These are phyloP conservation scores for Cladosporium phlei DNA, from an alignment of 2,329 filamentous ascomycete genomes.

Conservation along the genomic window DNA sequence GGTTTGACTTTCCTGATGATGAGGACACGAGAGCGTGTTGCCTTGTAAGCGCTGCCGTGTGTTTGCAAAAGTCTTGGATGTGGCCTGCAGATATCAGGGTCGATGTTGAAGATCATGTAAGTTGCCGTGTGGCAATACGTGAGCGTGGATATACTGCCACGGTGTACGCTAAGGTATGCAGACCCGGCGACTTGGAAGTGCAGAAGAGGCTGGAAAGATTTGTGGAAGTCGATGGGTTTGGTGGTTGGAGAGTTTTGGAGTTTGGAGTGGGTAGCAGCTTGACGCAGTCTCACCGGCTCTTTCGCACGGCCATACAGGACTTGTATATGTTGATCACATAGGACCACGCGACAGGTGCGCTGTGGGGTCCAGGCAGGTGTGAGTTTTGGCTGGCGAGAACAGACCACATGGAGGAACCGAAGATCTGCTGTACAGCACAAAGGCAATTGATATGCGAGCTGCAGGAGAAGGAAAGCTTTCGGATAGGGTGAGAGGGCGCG, in stretches of 20 bases:
- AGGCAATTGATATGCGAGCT: no score
- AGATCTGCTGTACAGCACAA: constrained; percentile 7
- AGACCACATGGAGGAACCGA: neutral
- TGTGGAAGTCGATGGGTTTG: no score
- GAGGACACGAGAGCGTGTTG: neutral
- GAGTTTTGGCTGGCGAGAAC: constrained; percentile 6
- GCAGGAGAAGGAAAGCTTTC: neutral
- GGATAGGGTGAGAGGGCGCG: neutral
- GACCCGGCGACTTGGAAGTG: neutral
- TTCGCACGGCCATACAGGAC: neutral
- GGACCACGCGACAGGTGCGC: neutral
- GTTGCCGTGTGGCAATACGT: no score
- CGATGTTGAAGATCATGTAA: no score
- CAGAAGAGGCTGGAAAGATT: neutral
- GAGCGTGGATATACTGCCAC: no score
- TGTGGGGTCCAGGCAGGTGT: neutral
- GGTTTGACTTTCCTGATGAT: neutral
- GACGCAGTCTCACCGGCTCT: neutral
- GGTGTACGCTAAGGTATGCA: no score
- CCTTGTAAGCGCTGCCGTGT: neutral
- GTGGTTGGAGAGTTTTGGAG: no score
- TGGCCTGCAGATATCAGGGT: neutral
- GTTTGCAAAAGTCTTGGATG: neutral
- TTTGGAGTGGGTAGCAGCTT: no score
- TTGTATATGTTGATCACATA: neutral